Evolutionary conservation across 2,329 filamentous ascomycete species (phyloP), one percentile per base, ranked within the genome.

Genomic region (Leptographium flavum): DNA sequence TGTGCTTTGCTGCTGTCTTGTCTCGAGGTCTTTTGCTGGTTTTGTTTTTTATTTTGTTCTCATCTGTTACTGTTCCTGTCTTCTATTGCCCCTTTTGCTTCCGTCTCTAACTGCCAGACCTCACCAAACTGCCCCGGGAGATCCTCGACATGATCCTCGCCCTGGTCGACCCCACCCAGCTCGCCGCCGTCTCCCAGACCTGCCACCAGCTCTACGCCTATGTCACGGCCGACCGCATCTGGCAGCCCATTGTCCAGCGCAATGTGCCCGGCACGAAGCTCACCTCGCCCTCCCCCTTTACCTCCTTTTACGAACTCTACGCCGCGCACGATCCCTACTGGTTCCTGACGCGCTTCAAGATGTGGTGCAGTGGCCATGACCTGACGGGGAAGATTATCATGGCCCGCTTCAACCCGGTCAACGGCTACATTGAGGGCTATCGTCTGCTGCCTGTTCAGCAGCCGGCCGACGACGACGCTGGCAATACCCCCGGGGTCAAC

Each of bases 291-390:
- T 70, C 68, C 7, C 79, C 81, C 7, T 79, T 73, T 55, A 53
- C 63, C 2, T 79, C 70, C 22, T 94, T 80, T 61, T 76, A 75
- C 47, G 71, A 82, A 23, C 73, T 94, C 3, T 94, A 83, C 58
- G 65, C 72, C 36, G 71, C 79, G 19, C 83, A 92, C 58, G 74
- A 92, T 51, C 81, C 82, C 0, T 77, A 81, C 54, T 95, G 88
- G 88, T 94, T 94, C 56, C 68, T 95, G 1, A 71, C 84, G 0
- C 77, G 74, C 43, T 70, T 84, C 57, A 88, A 84, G 60, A 68
- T 95, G 51, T 95, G 88, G 88, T 90, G 94, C 56, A 75, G 78
- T 48, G 86, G 94, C 60, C 71, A 69, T 2, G 73, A 79, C 27
- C 70, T 86, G 40, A 80, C 74, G 2, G 88, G 88, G 0, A 83